Evolutionary conservation across 1,284 basidiomycete species (phyloP).

Genomic region (Fomes fomentarius): DNA sequence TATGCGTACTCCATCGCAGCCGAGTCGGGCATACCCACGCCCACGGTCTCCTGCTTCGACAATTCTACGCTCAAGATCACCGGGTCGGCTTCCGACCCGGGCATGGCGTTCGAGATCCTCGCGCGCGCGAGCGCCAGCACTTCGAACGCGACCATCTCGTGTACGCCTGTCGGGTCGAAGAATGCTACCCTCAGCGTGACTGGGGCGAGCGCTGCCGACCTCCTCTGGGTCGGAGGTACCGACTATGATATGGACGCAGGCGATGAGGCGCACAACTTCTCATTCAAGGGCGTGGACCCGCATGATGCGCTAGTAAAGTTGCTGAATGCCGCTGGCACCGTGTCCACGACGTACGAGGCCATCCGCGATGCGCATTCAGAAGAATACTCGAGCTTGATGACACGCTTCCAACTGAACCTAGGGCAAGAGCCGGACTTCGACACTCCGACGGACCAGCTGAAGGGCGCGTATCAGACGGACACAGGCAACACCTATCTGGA

Average conservation of each 20-base stretch:
- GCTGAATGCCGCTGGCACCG: constrained; percentile 38
- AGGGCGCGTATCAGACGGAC: constrained; percentile 53
- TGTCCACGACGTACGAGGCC: constrained; percentile 34
- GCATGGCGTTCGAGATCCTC: constrained; percentile 74
- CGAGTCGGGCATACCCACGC: constrained; percentile 53
- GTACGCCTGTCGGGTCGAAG: constrained; percentile 32
- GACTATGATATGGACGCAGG: constrained; percentile 68
- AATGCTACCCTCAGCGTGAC: constrained; percentile 61
- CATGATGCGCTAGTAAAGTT: constrained; percentile 49
- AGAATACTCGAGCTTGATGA: constrained; percentile 50
- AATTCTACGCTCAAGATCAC: constrained; percentile 56
- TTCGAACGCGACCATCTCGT: constrained; percentile 29
- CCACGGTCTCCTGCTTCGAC: constrained; percentile 65
- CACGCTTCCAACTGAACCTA: constrained; percentile 57
- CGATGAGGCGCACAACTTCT: constrained; percentile 53
- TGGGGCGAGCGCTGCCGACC: constrained; percentile 53
- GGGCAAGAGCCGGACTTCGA: constrained; percentile 57
- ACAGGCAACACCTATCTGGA: constrained; percentile 67
- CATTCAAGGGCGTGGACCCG: constrained; percentile 66
- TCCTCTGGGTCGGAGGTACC: constrained; percentile 74
- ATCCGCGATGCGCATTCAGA: constrained; percentile 50
- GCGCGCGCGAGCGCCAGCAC: constrained; percentile 44
- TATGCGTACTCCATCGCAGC: constrained; percentile 55
- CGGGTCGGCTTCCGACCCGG: constrained; percentile 52
- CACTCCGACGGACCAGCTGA: constrained; percentile 61